Evolutionary conservation across 73 alveolate genomes (phyloP).

Genomic region (Durusdinium trenchii): DNA sequence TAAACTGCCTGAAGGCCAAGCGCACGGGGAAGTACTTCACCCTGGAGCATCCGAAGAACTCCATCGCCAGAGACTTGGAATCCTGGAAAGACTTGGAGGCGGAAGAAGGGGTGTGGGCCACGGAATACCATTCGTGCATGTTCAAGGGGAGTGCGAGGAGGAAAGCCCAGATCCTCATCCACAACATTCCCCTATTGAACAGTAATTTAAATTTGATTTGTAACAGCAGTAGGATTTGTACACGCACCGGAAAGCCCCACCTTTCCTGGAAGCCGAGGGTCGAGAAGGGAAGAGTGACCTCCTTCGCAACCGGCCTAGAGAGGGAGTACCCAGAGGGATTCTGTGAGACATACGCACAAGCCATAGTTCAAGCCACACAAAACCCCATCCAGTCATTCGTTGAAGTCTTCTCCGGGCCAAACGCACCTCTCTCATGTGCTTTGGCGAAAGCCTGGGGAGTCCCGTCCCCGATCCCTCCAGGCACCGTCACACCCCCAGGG

Average conservation of each 20-base stretch:
- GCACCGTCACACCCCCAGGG: background rate
- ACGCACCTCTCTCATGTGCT: constrained; percentile 16
- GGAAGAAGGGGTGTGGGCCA: background rate
- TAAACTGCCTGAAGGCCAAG: background rate
- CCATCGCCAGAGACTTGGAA: background rate
- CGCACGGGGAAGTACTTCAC: background rate
- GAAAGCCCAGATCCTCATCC: background rate
- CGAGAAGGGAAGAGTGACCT: background rate
- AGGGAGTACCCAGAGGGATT: constrained; percentile 18
- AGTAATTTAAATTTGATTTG: background rate
- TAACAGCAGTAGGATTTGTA: background rate
- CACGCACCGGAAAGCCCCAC: background rate
- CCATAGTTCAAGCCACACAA: background rate
- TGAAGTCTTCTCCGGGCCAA: constrained; percentile 41
- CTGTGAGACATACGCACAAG: background rate
- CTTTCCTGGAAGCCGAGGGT: constrained; percentile 14
- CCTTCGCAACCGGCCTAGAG: constrained; percentile 7
- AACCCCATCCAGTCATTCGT: background rate
- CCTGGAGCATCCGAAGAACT: constrained; percentile 12
- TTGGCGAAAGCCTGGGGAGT: background rate
- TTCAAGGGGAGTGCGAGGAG: background rate
- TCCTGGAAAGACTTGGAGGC: background rate
- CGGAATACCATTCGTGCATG: constrained; percentile 13
- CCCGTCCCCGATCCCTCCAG: background rate
- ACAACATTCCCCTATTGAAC: background rate